These are phyloP conservation scores for Rhizoctonia solani DNA, from an alignment of 1,284 basidiomycete species.

Conservation along the genomic window DNA sequence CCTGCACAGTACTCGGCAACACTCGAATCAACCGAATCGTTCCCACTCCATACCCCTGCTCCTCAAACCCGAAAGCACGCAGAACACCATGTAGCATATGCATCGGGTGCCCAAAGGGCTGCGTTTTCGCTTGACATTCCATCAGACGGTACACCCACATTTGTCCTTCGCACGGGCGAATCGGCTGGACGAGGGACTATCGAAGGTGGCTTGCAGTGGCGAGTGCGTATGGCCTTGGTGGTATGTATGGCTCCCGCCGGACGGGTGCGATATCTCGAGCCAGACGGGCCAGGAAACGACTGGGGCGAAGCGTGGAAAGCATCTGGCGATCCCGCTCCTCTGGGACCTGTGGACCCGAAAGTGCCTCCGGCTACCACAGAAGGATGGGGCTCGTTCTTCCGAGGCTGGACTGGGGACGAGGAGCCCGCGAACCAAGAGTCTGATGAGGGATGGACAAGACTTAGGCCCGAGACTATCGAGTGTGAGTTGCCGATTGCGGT, in stretches of 20 bases:
- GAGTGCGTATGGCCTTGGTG: conserved; percentile 64
- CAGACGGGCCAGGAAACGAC: conserved; percentile 61
- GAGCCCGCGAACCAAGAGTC: conserved; percentile 43
- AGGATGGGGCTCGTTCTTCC: conserved; percentile 60
- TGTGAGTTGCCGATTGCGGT: conserved; percentile 89
- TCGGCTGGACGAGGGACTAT: conserved; percentile 34
- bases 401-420: conserved; percentile 56
- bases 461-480: conserved; percentile 80
- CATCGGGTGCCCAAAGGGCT: conserved; percentile 69
- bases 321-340: conserved; percentile 59
- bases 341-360: conserved; percentile 40
- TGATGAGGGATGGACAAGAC: conserved; percentile 64
- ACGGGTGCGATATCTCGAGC: conserved; percentile 61
- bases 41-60: conserved; percentile 55
- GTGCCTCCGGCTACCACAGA: background rate
- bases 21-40: conserved; percentile 81
- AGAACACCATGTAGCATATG: conserved; percentile 77
- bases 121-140: conserved; percentile 89
- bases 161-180: conserved; percentile 56
- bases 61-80: conserved; percentile 71
- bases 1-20: conserved; percentile 71
- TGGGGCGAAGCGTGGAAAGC: conserved; percentile 72
- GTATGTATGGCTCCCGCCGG: conserved; percentile 50
- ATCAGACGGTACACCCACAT: conserved; percentile 83
- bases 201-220: conserved; percentile 81